Conservation (phyloP, 1,284 basidiomycete species). For the Marasmius sp. region DNA sequence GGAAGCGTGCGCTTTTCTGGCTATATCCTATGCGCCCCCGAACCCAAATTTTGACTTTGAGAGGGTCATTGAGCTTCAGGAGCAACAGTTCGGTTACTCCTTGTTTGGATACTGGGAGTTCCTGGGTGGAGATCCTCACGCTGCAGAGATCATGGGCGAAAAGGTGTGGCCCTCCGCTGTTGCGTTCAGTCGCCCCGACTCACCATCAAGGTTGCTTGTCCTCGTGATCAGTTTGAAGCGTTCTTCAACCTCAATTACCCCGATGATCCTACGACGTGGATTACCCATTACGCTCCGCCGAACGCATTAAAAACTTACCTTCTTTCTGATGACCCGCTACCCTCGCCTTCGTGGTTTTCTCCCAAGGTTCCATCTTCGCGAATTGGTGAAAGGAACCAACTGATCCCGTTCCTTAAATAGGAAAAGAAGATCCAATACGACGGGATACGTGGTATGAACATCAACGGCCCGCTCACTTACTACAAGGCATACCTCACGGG, state of each 20-base stretch:
- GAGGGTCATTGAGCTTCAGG: conserved; percentile 13
- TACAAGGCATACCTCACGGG: neutral
- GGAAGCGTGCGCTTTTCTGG: conserved; percentile 23
- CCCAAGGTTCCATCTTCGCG: neutral
- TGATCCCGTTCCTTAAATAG: neutral
- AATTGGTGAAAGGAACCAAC: neutral
- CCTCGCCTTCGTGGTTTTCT: neutral
- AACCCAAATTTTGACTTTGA: conserved; percentile 4
- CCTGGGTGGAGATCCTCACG: conserved; percentile 21
- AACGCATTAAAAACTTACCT: conserved; percentile 15
- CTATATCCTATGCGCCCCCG: conserved; percentile 17
- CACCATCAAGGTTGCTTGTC: neutral
- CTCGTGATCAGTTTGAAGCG: conserved; percentile 20
- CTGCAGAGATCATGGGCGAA: conserved; percentile 21
- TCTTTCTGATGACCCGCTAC: neutral
- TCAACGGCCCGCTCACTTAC: neutral
- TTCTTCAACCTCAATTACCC: conserved; percentile 24
- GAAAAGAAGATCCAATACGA: neutral
- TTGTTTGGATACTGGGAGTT: conserved; percentile 30
- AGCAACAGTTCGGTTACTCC: conserved; percentile 31
- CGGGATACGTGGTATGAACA: neutral
- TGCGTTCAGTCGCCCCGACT: neutral
- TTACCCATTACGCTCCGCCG: conserved; percentile 20
- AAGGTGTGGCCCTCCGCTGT: conserved; percentile 18
- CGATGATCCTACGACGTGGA: conserved; percentile 25